Evolutionary conservation across 495 filamentous ascomycete species (phyloP), one percentile per base, ranked within the genome.

Genomic region (Tuber borchii): DNA sequence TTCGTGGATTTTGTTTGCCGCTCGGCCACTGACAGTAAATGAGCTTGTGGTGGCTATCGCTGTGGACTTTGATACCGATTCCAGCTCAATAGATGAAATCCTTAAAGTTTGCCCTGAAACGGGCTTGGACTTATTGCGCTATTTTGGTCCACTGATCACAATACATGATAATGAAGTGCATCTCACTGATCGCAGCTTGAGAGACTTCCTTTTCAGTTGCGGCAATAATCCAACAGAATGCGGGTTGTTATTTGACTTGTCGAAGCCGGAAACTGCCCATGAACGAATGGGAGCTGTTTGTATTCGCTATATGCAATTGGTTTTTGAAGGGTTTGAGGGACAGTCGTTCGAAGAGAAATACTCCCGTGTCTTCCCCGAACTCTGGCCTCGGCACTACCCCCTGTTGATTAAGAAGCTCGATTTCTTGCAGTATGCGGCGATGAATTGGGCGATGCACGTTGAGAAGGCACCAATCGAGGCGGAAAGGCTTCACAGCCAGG

Each of bases 41-140:
- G 73, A 74, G 17, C 39, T 74, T 20, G 73, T 68, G 5, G 37
- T 74, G 26, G 65, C 73, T 43, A 68, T 71, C 22, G 73, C 73
- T 2, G 42, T 71, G n/a, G 48, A 46, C 31, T 20, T 37, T 31
- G 26, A 71, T n/a, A n/a, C 34, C 43, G 70, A 71, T 39, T 74
- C 68, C 14, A 34, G 26, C 34, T 65, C 56, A 17, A 65, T 65
- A 65, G 56, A 34, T 34, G 56, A 65, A 19, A 65, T 65, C 56
- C 17, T 34, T 26, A 65, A 65, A 26, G 34, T 2, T 65, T 65
- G 56, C 56, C 56, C 56, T 26, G 56, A 65, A 65, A 17, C 26
- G 56, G 31, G 3, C 14, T 26, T 65, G 56, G 56, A 34, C 26
- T 65, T 19, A 65, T 65, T 65, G 14, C 12, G 56, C 16, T 34